Evolutionary conservation across 345 rosid species (phyloP), one percentile per base, ranked within the genome.

Genomic region (Capsella bursapastoris): DNA sequence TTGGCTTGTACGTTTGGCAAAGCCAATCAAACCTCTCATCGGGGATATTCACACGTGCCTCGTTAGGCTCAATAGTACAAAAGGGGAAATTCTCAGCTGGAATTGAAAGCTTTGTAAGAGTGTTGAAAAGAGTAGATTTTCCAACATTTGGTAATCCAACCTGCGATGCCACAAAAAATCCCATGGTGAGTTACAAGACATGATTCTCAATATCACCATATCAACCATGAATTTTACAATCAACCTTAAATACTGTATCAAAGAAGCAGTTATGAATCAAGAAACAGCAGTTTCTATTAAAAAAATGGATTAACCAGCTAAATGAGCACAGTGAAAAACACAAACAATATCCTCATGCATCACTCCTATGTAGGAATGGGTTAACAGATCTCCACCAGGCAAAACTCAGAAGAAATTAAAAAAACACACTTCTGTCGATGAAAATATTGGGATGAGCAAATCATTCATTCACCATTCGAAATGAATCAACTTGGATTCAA

Each of bases 71-170:
- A 34, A 92, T 95, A 61, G 97, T 95, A 75, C 99, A 95, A 72
- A 95, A 95, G 0, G 99, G 99, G 77, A 95, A 95, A 77, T 92
- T 95, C 88, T 95, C 99, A 7, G 99, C 99, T 4, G 99, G 99
- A 56, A 95, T 95, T 0, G 96, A 78, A 47, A 95, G 77, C 88
- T 95, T 95, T 0, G 97, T 95, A 32, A 95, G 93, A 9, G 99
- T 90, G 81, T 95, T 95, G 83, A 95, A 95, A 27, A 95, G 97
- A 0, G 99, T 95, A 29, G 99, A 95, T 50, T 95, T 95, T 11
- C 99, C 99, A 38, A 95, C 99, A 79, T 95, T 95, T 1, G 97
- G 99, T 77, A 95, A 78, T 48, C 99, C 99, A 64, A 95, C 99
- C 97, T 95, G 82, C 69, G 51, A 73, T 15, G 18, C n/a, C 60